Conservation (phyloP, 2,329 filamentous ascomycete species). For the Talaromyces sp. region DNA sequence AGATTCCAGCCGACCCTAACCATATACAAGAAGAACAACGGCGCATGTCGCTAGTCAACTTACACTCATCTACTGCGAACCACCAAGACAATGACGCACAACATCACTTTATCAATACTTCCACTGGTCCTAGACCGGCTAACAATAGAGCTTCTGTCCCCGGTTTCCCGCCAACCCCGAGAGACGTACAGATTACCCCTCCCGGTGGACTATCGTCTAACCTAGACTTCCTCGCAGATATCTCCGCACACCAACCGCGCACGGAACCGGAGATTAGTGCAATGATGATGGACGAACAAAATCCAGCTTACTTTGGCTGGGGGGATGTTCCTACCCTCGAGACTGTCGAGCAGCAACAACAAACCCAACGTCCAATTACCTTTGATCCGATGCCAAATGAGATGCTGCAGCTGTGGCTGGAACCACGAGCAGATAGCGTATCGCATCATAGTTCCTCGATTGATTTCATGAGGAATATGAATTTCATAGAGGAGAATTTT, state of each 20-base stretch:
- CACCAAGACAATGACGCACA: conserved; percentile 1
- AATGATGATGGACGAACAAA: conserved; percentile 30
- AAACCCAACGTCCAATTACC: conserved; percentile 22
- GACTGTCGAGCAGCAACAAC: conserved; percentile 21
- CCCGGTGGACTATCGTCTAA: conserved; percentile 34
- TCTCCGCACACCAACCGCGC: conserved; percentile 34
- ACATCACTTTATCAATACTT: neutral
- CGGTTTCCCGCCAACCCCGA: conserved; percentile 22
- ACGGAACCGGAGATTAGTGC: conserved; percentile 27
- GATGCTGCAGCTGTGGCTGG: conserved; percentile 36
- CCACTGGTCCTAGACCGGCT: neutral
- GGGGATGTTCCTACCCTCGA: conserved; percentile 25
- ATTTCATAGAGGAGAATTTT: conserved; percentile 25
- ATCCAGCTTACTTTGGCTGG: conserved; percentile 30
- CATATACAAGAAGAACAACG: neutral
- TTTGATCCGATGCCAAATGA: conserved; percentile 31
- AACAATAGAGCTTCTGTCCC: conserved; percentile 14
- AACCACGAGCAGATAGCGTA: conserved; percentile 30
- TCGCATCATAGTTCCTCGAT: conserved; percentile 29
- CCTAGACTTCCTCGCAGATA: conserved; percentile 39
- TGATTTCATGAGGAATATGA: conserved; percentile 27
- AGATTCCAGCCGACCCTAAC: neutral
- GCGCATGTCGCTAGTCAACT: neutral
- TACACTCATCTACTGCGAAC: neutral
- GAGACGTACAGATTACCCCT: conserved; percentile 28